These are phyloP conservation scores for Colletotrichum kahawae DNA, from an alignment of 2,329 filamentous ascomycete genomes.

Conservation along the genomic window DNA sequence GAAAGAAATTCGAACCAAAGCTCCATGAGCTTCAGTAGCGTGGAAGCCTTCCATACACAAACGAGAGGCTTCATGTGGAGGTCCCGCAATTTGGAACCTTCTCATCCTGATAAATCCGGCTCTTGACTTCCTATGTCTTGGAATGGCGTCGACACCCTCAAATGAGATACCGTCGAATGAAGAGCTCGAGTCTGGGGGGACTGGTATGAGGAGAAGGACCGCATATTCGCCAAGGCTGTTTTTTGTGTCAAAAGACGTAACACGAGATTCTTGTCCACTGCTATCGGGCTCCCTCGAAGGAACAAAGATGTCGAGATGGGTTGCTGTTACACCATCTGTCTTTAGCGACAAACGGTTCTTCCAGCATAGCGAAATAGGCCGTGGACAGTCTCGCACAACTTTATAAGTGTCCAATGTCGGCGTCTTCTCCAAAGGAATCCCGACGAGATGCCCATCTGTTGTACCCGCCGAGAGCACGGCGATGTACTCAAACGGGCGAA, in stretches of 20 bases:
- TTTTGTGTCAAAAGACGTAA: background rate
- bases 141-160: background rate
- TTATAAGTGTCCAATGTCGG: background rate
- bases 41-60: background rate
- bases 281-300: background rate
- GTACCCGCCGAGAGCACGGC: background rate
- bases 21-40: background rate
- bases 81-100: background rate
- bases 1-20: background rate
- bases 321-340: background rate
- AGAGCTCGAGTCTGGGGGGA: background rate
- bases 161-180: accelerated
- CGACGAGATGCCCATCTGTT: background rate
- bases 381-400: background rate
- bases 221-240: conserved; percentile 2
- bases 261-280: background rate
- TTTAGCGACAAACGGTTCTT: background rate
- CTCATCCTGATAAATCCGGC: conserved; percentile 2
- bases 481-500: background rate
- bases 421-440: background rate
- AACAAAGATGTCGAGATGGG: background rate
- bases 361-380: background rate
- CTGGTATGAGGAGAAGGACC: background rate
- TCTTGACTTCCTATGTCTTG: background rate
- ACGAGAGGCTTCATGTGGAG: background rate